Evolutionary conservation across 805 yeast species (phyloP), one percentile per base, ranked within the genome.

Genomic region (Suhomyces pyralidae): DNA sequence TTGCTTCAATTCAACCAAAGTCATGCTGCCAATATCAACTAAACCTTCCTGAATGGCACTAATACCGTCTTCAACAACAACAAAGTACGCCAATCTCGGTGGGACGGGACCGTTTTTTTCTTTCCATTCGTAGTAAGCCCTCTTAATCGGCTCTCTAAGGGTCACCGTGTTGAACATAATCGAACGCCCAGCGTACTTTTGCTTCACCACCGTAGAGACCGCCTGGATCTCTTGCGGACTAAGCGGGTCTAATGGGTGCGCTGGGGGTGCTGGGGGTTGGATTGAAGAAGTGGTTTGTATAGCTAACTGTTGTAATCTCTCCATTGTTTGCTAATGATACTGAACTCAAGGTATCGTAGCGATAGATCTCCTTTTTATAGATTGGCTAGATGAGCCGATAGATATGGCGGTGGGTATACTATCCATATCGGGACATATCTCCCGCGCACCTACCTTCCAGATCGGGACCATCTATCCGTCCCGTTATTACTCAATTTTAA

Each of bases 191-290:
- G 71, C 64, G 60, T 75, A 82, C 55, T 79, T 64, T 22, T 71
- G 69, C 64, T 78, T 80, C 54, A 87, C 73, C 46, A 83, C 66
- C 40, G 68, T 64, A n/a, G 86, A 76, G 25, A 80, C 84, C 12
- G 81, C 76, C 61, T 77, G 75, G 64, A 87, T 83, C 71, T 87
- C 93, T 50, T 65, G 79, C 24, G 81, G 77, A 46, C 85, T 70
- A 57, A 87, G 79, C 9, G 92, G 93, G 71, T 87, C 92, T 65
- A 86, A 74, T 14, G 90, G 90, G 68, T 85, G 88, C 14, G 73
- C 72, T 54, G 88, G 85, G 3, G 74, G 65, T 48, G 83, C 71
- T 46, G 86, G 85, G 25, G 85, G 74, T 34, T 76, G 70, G 50
- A 69, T 67, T 38, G 85, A 74, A 40, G 86, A 82, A 15, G 83